These are phyloP conservation scores for Chaetomiaceae sp. DNA, from an alignment of 2,329 filamentous ascomycete genomes.

Conservation along the genomic window DNA sequence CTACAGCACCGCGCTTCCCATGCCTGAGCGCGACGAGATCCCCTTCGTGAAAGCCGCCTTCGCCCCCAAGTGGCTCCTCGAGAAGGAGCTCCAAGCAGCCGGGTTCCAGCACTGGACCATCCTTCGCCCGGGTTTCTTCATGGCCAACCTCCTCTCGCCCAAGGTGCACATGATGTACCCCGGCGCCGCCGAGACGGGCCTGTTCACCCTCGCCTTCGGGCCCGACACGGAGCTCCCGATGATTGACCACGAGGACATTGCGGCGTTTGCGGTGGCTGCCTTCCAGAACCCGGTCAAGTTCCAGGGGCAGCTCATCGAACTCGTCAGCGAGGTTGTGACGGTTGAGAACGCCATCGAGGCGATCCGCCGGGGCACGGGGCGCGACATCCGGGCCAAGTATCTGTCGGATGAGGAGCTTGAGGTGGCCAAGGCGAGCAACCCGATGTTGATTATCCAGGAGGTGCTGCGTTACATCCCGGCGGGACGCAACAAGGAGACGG, in stretches of 20 bases:
- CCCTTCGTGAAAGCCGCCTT: not conserved
- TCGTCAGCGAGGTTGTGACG: slow-evolving; percentile 11
- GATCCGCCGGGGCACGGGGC: not conserved
- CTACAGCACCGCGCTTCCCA: slow-evolving; percentile 33
- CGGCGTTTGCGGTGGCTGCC: slow-evolving; percentile 39
- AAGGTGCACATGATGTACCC: slow-evolving; percentile 36
- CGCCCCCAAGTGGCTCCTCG: slow-evolving; percentile 38
- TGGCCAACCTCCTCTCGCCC: slow-evolving; percentile 44
- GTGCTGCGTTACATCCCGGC: not conserved
- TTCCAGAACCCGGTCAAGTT: slow-evolving; percentile 27
- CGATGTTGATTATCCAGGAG: not conserved
- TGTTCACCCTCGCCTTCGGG: slow-evolving; percentile 35
- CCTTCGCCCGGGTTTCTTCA: slow-evolving; percentile 47
- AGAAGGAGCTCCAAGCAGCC: slow-evolving; percentile 33
- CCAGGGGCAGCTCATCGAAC: slow-evolving; percentile 6
- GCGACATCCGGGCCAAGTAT: slow-evolving; percentile 2
- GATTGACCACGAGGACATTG: slow-evolving; percentile 45
- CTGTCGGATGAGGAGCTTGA: slow-evolving; percentile 10
- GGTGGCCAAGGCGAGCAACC: not conserved
- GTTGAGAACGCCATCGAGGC: slow-evolving; percentile 2
- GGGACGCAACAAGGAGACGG: not conserved
- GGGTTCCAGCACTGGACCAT: slow-evolving; percentile 44
- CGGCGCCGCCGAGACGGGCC: slow-evolving; percentile 35
- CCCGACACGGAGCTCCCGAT: slow-evolving; percentile 37
- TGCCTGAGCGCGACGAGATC: slow-evolving; percentile 3